Percentiles rank a stretch among this genome's conserved stretches.
phyloP scores from a whole-genome alignment of 208 protist species.

The Zelonia costaricensis region DNA sequence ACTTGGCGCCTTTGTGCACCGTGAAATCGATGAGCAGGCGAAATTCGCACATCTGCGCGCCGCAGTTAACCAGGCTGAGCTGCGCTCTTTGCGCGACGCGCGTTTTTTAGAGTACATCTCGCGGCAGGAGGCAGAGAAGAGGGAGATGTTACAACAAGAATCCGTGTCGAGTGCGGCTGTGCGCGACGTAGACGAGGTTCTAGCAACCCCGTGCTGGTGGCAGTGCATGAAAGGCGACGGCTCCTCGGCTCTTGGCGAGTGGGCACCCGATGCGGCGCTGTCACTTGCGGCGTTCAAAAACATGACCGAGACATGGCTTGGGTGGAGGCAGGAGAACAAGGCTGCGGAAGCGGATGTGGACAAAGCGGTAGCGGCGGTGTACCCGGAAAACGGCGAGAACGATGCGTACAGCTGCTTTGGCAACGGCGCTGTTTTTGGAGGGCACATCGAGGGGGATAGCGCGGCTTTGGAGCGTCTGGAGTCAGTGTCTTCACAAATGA shows the following conservation, averaged over 20 bases:
- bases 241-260: neutral
- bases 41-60: slow-evolving; percentile 18
- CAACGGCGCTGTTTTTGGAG: slow-evolving; percentile 11
- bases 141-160: neutral
- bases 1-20: slow-evolving; percentile 14
- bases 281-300: neutral
- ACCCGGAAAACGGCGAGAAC: neutral
- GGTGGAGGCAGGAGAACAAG: slow-evolving; percentile 8
- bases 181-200: no score
- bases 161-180: no score
- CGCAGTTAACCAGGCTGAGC: slow-evolving; percentile 12
- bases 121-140: neutral
- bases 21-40: slow-evolving; percentile 23
- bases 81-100: slow-evolving; percentile 4
- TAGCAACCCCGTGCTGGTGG: slow-evolving; percentile 6
- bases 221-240: neutral
- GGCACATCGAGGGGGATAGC: neutral
- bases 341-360: slow-evolving; percentile 2
- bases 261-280: slow-evolving; percentile 18
- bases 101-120: slow-evolving; percentile 17
- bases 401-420: slow-evolving; percentile 14
- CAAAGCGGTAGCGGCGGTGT: neutral
- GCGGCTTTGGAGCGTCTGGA: neutral
- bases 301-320: slow-evolving; percentile 11
- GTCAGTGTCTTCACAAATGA: neutral